Conservation (phyloP, 208 protist genomes). For the Acanthamoeba culbertsoni region DNA sequence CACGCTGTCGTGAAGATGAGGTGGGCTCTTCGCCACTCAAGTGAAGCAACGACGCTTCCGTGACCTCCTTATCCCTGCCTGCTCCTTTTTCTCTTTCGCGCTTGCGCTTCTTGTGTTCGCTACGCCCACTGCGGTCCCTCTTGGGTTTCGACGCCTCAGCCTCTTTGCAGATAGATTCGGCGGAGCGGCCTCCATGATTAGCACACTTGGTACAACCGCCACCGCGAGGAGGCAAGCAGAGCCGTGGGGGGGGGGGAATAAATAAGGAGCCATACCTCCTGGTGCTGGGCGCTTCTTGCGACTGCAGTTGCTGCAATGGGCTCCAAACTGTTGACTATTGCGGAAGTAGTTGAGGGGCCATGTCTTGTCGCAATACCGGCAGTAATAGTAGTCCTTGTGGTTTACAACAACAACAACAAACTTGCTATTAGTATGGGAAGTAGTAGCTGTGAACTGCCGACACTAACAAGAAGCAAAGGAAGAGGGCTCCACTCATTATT, state of each 20-base stretch:
- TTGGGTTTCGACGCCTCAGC: neutral
- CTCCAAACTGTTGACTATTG: slow-evolving; percentile 78
- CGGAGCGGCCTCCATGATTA: too few species aligned
- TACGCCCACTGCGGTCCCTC: neutral
- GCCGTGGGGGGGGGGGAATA: neutral
- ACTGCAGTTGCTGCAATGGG: slow-evolving; percentile 76
- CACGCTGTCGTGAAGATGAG: too few species aligned
- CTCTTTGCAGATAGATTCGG: too few species aligned
- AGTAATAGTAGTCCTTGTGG: slow-evolving; percentile 55
- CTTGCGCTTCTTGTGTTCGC: neutral
- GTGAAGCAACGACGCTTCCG: neutral
- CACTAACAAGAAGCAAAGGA: too few species aligned
- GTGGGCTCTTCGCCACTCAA: too few species aligned
- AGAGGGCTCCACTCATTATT: too few species aligned
- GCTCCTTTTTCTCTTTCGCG: neutral
- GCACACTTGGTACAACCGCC: too few species aligned
- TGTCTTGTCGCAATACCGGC: slow-evolving; percentile 73
- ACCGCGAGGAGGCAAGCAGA: neutral
- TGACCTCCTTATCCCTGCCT: too few species aligned
- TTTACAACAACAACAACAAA: neutral
- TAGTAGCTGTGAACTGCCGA: too few species aligned
- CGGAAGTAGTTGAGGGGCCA: slow-evolving; percentile 73
- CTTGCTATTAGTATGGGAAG: too few species aligned
- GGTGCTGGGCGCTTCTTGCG: slow-evolving; percentile 61
- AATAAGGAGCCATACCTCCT: neutral